These are phyloP conservation scores for Pseudozyma sp. DNA, from an alignment of 1,284 basidiomycete genomes.

Conservation along the genomic window DNA sequence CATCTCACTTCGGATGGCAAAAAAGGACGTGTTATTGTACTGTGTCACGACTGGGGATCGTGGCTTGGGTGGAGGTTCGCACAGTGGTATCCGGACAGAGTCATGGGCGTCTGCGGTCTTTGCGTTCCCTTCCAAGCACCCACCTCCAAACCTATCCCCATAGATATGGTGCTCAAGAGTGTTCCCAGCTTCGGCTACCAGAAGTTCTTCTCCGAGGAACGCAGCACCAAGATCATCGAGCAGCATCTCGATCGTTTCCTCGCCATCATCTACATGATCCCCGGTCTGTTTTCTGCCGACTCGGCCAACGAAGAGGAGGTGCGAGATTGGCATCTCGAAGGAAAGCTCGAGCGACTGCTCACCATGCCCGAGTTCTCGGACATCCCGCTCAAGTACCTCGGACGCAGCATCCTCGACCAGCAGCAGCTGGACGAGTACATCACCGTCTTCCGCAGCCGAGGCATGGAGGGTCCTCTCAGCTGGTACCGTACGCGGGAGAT, in stretches of 20 bases:
- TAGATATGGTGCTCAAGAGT: slow-evolving; percentile 37
- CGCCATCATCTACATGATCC: slow-evolving; percentile 51
- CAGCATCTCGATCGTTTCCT: slow-evolving; percentile 54
- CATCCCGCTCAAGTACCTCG: slow-evolving; percentile 37
- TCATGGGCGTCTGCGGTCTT: slow-evolving; percentile 56
- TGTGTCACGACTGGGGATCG: slow-evolving; percentile 61
- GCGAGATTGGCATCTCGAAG: slow-evolving; percentile 44
- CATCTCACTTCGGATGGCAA: slow-evolving; percentile 33
- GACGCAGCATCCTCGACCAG: slow-evolving; percentile 32
- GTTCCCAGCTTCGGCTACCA: slow-evolving; percentile 59
- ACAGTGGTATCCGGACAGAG: slow-evolving; percentile 45
- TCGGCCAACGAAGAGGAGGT: slow-evolving; percentile 40
- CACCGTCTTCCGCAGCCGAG: slow-evolving; percentile 41
- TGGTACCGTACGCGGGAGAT: slow-evolving; percentile 59
- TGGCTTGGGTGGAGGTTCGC: slow-evolving; percentile 58
- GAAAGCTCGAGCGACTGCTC: slow-evolving; percentile 53
- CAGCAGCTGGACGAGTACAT: slow-evolving; percentile 41
- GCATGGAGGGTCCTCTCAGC: slow-evolving; percentile 60
- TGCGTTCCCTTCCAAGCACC: slow-evolving; percentile 53
- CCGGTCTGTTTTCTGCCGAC: slow-evolving; percentile 45
- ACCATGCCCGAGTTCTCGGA: slow-evolving; percentile 46
- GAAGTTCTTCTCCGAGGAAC: slow-evolving; percentile 53
- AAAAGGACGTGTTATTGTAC: slow-evolving; percentile 50
- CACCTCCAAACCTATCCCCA: slow-evolving; percentile 36
- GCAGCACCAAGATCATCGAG: slow-evolving; percentile 56